These are phyloP conservation scores for Arthrobotrys sinensis DNA, from an alignment of 2,329 filamentous ascomycete genomes.

Conservation along the genomic window DNA sequence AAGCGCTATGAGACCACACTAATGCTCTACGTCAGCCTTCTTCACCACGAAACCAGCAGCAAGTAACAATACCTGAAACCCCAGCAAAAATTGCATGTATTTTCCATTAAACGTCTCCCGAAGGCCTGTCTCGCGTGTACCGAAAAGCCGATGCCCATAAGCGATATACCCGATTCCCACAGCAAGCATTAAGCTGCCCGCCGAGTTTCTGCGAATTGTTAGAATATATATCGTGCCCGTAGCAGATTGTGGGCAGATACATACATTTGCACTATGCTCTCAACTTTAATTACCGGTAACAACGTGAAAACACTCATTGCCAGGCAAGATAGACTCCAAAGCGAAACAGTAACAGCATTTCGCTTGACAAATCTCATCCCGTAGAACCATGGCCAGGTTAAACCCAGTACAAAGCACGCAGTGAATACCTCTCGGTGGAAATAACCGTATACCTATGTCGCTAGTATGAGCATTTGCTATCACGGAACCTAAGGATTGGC, in stretches of 20 bases:
- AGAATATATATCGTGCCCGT: slow-evolving; percentile 71
- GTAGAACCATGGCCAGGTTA: slow-evolving; percentile 83
- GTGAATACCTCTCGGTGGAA: slow-evolving; percentile 92
- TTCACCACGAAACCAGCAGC: neutral
- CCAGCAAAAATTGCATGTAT: slow-evolving; percentile 70
- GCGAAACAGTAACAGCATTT: slow-evolving; percentile 76
- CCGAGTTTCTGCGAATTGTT: slow-evolving; percentile 73
- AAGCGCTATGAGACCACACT: slow-evolving; percentile 68
- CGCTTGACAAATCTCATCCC: slow-evolving; percentile 79
- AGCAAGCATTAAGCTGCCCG: slow-evolving; percentile 9
- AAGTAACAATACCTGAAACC: slow-evolving; percentile 67
- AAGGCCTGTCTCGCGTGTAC: neutral
- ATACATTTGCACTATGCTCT: slow-evolving; percentile 82
- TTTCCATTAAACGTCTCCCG: slow-evolving; percentile 26
- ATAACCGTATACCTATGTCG: slow-evolving; percentile 75
- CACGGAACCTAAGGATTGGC: neutral
- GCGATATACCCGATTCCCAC: slow-evolving; percentile 23
- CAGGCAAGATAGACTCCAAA: slow-evolving; percentile 83
- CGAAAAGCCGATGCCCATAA: slow-evolving; percentile 36
- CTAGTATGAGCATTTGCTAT: slow-evolving; percentile 22
- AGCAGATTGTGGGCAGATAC: slow-evolving; percentile 64
- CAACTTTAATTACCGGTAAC: slow-evolving; percentile 86
- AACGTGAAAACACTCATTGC: slow-evolving; percentile 93
- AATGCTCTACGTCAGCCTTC: neutral
- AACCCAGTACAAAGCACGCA: slow-evolving; percentile 80